Evolutionary conservation across 2,329 filamentous ascomycete genomes (phyloP).

Genomic region (Ascochyta clinopodiicola): DNA sequence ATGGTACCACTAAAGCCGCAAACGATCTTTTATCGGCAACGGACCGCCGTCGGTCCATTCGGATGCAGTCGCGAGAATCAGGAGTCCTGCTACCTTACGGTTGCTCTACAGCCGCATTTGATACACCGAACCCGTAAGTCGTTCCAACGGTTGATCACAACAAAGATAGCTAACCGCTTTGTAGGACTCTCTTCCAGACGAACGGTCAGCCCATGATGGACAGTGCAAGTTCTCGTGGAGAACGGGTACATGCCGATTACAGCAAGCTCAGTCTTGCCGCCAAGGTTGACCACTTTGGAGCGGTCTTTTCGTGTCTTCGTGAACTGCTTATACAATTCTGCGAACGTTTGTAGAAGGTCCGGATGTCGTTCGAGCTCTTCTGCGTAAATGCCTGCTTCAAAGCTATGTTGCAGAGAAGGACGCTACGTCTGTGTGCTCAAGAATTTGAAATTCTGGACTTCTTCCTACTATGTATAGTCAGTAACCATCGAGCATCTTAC

Average conservation of each 20-base stretch:
- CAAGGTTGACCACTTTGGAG: conserved; percentile 50
- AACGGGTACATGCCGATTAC: conserved; percentile 48
- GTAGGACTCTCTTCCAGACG: conserved; percentile 47
- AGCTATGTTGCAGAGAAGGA: too few species aligned
- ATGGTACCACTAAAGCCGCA: conserved; percentile 35
- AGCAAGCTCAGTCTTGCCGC: conserved; percentile 23
- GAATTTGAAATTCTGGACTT: too few species aligned
- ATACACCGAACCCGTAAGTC: conserved; percentile 52
- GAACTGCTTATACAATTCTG: conserved; percentile 43
- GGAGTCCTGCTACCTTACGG: conserved; percentile 54
- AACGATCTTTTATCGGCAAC: conserved; percentile 31
- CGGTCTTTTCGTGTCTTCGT: conserved; percentile 46
- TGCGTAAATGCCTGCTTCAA: conserved; percentile 27
- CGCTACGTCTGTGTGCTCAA: too few species aligned
- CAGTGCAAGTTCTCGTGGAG: conserved; percentile 44
- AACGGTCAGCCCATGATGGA: conserved; percentile 50
- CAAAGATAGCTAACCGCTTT: neutral
- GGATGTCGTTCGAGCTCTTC: conserved; percentile 38
- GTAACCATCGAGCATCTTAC: too few species aligned
- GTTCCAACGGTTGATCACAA: neutral
- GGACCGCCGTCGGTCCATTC: neutral
- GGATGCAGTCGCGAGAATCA: conserved; percentile 44
- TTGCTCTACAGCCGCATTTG: conserved; percentile 37
- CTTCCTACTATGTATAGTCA: too few species aligned
- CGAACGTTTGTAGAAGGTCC: conserved; percentile 22